Evolutionary conservation across 352 stramenopile genomes (phyloP).

Genomic region (Pythium plurisporium): DNA sequence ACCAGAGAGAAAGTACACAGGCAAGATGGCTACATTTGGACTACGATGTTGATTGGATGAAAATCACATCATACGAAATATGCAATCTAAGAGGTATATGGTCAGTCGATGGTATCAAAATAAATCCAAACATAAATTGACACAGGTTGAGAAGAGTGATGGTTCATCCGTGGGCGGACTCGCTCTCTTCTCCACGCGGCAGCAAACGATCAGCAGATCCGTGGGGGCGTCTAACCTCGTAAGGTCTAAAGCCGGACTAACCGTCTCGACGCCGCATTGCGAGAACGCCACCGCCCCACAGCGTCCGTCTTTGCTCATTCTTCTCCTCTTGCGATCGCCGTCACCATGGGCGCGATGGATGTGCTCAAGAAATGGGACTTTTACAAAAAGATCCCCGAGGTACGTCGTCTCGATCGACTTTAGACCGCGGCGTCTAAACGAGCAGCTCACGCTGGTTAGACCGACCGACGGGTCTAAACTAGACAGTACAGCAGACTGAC

Average conservation of each 20-base stretch:
- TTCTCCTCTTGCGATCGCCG: not conserved
- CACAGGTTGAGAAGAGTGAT: too few relatives aligned
- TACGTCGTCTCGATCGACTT: conserved; percentile 20
- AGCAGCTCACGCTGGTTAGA: not conserved
- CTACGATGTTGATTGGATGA: too few relatives aligned
- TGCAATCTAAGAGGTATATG: too few relatives aligned
- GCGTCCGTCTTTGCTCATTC: not conserved
- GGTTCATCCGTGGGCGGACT: not conserved
- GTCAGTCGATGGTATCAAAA: too few relatives aligned
- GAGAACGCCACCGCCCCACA: not conserved
- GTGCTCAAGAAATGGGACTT: conserved; percentile 90
- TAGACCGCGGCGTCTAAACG: not conserved
- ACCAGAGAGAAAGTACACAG: too few relatives aligned
- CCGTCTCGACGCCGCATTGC: not conserved
- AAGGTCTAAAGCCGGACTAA: not conserved
- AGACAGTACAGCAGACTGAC: conserved; percentile 10
- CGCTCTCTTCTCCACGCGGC: not conserved
- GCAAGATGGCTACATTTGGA: too few relatives aligned
- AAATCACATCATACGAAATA: too few relatives aligned
- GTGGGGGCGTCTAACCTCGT: not conserved
- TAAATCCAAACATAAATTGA: too few relatives aligned
- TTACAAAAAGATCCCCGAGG: conserved; percentile 90
- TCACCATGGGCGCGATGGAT: conserved; percentile 77
- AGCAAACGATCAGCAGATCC: conserved; percentile 2
- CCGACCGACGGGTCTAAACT: not conserved